phyloP scores from a whole-genome alignment of 345 rosid genomes.

The Boechera stricta region DNA sequence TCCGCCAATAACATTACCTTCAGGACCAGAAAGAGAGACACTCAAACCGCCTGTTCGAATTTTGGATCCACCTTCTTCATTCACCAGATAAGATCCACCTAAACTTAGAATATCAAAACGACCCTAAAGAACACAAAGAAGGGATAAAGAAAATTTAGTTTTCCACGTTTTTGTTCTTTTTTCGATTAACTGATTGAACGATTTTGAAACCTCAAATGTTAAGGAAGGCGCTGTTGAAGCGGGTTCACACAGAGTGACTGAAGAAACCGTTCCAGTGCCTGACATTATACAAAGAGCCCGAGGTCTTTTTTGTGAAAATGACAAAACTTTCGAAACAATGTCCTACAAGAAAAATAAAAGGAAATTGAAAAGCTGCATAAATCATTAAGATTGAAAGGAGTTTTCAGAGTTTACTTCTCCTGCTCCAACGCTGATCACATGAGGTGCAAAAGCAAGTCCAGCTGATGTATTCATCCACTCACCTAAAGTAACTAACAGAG shows the following conservation, averaged over 20 bases:
- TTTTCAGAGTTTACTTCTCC: constrained; percentile 69
- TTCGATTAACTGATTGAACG: neutral
- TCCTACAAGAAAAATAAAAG: constrained; percentile 56
- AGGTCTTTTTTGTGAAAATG: constrained; percentile 88
- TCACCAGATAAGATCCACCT: constrained; percentile 90
- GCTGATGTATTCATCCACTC: constrained; percentile 99
- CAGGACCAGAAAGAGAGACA: constrained; percentile 89
- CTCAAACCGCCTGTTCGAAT: constrained; percentile 89
- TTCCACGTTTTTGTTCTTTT: neutral
- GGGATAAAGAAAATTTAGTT: neutral
- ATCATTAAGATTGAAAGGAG: constrained; percentile 5
- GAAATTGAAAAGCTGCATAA: constrained; percentile 15
- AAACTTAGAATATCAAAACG: constrained; percentile 90
- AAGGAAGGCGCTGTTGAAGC: constrained; percentile 63
- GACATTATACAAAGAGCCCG: constrained; percentile 94
- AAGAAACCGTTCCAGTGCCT: constrained; percentile 87
- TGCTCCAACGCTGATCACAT: constrained; percentile 75
- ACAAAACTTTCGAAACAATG: constrained; percentile 75
- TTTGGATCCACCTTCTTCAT: constrained; percentile 85
- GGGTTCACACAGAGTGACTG: constrained; percentile 82
- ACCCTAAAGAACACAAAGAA: constrained; percentile 62
- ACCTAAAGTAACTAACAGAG: constrained; percentile 57
- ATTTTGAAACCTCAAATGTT: constrained; percentile 72
- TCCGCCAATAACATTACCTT: constrained; percentile 94
- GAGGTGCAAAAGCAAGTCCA: constrained; percentile 93